Evolutionary conservation across 1,139 yeast genomes (phyloP), one percentile per base, ranked within the genome.

Genomic region (Magnusiomyces sp.): DNA sequence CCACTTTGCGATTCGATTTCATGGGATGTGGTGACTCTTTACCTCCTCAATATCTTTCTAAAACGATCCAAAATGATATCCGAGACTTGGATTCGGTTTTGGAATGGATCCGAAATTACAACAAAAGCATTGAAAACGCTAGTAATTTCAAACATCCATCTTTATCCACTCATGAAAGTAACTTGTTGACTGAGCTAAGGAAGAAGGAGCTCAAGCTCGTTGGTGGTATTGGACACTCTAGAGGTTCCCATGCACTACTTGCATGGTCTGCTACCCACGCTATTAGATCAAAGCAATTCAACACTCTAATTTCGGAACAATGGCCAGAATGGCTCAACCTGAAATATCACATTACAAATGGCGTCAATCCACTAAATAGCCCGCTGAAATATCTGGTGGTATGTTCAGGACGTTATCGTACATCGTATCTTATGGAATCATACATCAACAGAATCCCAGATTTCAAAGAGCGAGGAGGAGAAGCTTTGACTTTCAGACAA

Each of bases 241-340:
- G 54, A 2, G 54, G 54, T 2, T 34, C 54, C 3, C 47, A 47
- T 13, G 42, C 50, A 4, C 20, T 47, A 7, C 13, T 51, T 13
- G 45, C 46, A 5, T 51, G 54, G 54, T 32, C 43, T 10, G 48
- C 44, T 5, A 40, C 27, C 2, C 34, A 36, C 19, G 43, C 47
- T n/a, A 29, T 75, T 9, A 88, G 80, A 66, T 84, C 92, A 10
- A 92, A 92, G 71, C 83, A 83, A 2, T 31, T 14, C 20, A 3
- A 10, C 19, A 5, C 29, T 5, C 23, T 13, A 9, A 7, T n/a
- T n/a, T 41, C 39, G 27, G n/a, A 42, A 33, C 11, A 32, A 13
- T 38, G 39, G 2, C 31, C 32, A 2, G 10, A 5, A 7, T n/a
- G 32, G 10, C 17, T 19, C 6, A 7, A 16, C 5, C 14, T 32